Conservation (phyloP, 106 monocot genomes). For the Dioscorea dumetorum region DNA sequence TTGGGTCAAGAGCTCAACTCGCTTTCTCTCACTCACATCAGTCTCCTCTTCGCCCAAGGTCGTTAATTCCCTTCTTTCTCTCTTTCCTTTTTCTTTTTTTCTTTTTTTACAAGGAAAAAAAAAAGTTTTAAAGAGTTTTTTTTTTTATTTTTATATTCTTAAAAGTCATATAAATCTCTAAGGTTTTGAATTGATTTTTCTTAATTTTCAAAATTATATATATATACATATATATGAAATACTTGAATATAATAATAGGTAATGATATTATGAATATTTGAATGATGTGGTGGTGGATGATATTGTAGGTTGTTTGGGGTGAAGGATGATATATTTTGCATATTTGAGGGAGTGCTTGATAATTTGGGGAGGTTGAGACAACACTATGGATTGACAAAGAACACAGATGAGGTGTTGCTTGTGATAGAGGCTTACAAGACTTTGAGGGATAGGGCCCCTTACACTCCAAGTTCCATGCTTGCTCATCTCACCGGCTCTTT, state of each 20-base stretch:
- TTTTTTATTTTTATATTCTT: too few relatives aligned
- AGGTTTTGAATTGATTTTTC: background rate
- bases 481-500: slow-evolving; percentile 68
- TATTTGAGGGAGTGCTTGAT: slow-evolving; percentile 72
- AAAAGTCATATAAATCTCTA: too few relatives aligned
- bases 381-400: slow-evolving; percentile 83
- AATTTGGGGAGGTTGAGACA: slow-evolving; percentile 69
- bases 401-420: slow-evolving; percentile 60
- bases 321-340: slow-evolving; percentile 90
- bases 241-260: too few relatives aligned
- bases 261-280: too few relatives aligned
- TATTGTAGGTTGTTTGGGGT: slow-evolving; percentile 59
- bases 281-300: slow-evolving; percentile 1
- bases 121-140: too few relatives aligned
- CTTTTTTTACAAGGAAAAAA: too few relatives aligned
- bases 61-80: too few relatives aligned
- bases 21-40: slow-evolving; percentile 57
- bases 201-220: too few relatives aligned
- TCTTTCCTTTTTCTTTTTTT: too few relatives aligned
- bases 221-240: too few relatives aligned
- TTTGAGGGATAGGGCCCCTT: slow-evolving; percentile 83
- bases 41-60: slow-evolving; percentile 55
- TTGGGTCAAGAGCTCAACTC: slow-evolving; percentile 46
- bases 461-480: slow-evolving; percentile 80
- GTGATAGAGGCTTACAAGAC: slow-evolving; percentile 95